Evolutionary conservation across 1,284 basidiomycete species (phyloP), one percentile per base, ranked within the genome.

Genomic region (Melampsora occidentalis): DNA sequence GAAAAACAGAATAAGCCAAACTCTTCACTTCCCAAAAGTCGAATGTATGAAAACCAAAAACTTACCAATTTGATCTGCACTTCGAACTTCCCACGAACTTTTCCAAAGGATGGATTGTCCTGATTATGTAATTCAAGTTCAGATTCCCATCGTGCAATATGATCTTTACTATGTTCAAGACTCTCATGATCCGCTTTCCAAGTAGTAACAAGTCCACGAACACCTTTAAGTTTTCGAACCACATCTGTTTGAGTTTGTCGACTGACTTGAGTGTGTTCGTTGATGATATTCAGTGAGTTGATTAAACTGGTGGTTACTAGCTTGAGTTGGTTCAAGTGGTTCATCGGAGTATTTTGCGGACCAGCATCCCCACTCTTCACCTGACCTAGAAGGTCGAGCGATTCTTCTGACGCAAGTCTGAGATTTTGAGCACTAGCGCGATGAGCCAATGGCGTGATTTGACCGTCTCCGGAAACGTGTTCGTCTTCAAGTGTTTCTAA

Each of bases 221-320:
- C 72, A 25, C 72, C 65, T 59, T 75, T 75, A 3, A 75, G 39
- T n/a, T 75, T 75, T 2, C 72, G 64, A 18, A 59, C 65, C 22
- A 75, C 65, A 20, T 75, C 72, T n/a, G 65, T 75, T 57, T 75
- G 72, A 39, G 72, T 75, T 25, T 75, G 72, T 68, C 72, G 51
- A 33, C 65, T 62, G 65, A 75, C 48, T 48, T 75, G 72, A 31
- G 72, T 75, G 53, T 75, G 72, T 46, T 75, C 72, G 42, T 75
- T 65, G 51, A 75, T 75, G 33, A 59, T 49, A n/a, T 75, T 75
- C 25, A 75, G 39, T 3, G 72, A 75, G 33, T 75, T 53, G 39
- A 75, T 68, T 42, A 75, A 28, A 62, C 72, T 75, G 18, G 48
- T 68, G 5, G 72, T 75, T 39, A 75, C 53, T 39, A 68, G 42